A percentile compares a stretch with the other conserved stretches of the same genome.
Evolutionary conservation across 1,139 yeast species (phyloP).

Genomic region (Geotrichum carabidarum): DNA sequence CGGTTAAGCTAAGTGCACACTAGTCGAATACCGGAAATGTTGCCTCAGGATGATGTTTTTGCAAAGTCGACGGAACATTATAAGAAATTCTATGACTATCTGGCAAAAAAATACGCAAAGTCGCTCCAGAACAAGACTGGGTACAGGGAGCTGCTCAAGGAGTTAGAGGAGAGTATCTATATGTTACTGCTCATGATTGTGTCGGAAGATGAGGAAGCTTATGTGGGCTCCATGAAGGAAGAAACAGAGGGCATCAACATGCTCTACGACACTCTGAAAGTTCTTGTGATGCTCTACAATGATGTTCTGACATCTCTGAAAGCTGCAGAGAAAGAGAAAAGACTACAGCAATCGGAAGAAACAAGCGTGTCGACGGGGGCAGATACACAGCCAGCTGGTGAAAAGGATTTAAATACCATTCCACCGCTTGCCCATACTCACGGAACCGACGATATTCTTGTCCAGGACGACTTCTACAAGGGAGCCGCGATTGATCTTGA

Average conservation of each 20-base stretch:
- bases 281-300: conserved; percentile 6
- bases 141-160: conserved; percentile 2
- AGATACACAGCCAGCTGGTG: neutral
- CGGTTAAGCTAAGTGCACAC: too few species aligned
- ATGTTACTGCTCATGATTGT: conserved; percentile 6
- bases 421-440: neutral
- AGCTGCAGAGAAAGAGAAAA: neutral
- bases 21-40: conserved; percentile 7
- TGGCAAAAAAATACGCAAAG: conserved; percentile 6
- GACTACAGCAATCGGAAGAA: neutral
- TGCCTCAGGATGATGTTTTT: conserved; percentile 5
- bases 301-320: neutral
- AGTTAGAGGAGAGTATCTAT: conserved; percentile 9
- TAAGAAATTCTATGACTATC: conserved; percentile 6
- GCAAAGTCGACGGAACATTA: conserved; percentile 9
- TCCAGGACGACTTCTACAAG: too few species aligned
- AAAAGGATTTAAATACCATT: neutral
- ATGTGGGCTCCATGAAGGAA: conserved; percentile 13
- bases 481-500: neutral
- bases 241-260: conserved; percentile 10
- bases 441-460: too few species aligned
- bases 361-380: neutral
- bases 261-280: conserved; percentile 10
- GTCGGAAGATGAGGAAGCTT: conserved; percentile 10
- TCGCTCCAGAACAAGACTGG: neutral